A percentile compares a stretch with the other conserved stretches of the same genome.
Conservation (phyloP, 371 early-diverging fungal species). For the Zopfochytrium polystomum region DNA sequence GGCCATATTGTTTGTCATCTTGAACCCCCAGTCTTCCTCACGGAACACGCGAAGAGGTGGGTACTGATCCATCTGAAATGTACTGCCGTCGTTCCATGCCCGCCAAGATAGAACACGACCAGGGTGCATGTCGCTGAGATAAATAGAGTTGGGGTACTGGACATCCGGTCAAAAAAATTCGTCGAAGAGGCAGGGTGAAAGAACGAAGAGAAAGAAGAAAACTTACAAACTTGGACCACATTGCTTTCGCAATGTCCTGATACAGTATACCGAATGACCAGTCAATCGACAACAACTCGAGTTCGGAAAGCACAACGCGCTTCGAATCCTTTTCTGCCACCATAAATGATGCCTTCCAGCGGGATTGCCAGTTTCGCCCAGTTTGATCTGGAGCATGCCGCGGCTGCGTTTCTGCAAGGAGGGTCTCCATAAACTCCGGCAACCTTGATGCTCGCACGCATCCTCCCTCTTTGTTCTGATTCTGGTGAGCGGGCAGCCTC, state of each 20-base stretch:
- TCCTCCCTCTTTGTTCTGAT: no score
- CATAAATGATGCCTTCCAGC: slow-evolving; percentile 34
- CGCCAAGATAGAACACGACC: no score
- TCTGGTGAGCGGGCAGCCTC: no score
- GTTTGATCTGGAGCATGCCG: slow-evolving; percentile 13
- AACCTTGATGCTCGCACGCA: no score
- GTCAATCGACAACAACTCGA: slow-evolving; percentile 20
- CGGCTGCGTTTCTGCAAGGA: slow-evolving; percentile 8
- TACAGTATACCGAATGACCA: no score
- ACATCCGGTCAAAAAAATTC: no score
- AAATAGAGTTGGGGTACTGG: slow-evolving; percentile 22
- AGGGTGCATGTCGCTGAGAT: slow-evolving; percentile 14
- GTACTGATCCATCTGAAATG: slow-evolving; percentile 27
- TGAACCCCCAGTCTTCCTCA: slow-evolving; percentile 24
- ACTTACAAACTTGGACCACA: slow-evolving; percentile 23
- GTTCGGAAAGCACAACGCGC: slow-evolving; percentile 23
- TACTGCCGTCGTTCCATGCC: slow-evolving; percentile 22
- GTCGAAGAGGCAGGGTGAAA: no score
- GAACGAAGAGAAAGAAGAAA: no score
- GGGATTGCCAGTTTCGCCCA: slow-evolving; percentile 13
- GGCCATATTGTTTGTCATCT: slow-evolving; percentile 19
- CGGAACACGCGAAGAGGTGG: slow-evolving; percentile 14
- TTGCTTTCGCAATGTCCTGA: no score
- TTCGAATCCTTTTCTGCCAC: slow-evolving; percentile 28
- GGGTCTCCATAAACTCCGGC: no score